Percentiles rank a stretch among this genome's conserved stretches.
phyloP scores from a whole-genome alignment of 2,329 filamentous ascomycete species.

The Coniochaeta sp. region DNA sequence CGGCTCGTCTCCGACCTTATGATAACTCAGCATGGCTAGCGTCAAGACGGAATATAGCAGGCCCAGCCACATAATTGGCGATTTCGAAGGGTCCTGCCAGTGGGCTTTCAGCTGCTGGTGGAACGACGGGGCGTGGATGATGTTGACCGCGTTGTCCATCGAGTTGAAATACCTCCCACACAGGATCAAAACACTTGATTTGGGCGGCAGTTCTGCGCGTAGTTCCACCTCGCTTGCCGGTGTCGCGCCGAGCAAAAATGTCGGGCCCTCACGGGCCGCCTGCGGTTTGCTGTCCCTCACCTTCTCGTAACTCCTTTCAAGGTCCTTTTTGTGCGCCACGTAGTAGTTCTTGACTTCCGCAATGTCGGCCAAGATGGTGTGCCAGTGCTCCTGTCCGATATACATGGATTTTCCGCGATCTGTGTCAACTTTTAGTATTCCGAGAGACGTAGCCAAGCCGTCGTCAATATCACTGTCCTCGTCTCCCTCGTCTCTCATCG shows the following conservation, averaged over 20 bases:
- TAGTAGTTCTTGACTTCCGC: conserved; percentile 93
- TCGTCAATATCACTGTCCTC: conserved; percentile 66
- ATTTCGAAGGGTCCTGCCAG: conserved; percentile 67
- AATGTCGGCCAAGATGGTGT: conserved; percentile 72
- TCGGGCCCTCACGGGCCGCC: conserved; percentile 56
- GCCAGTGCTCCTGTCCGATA: conserved; percentile 78
- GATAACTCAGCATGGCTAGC: conserved; percentile 70
- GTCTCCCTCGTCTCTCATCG: conserved; percentile 43
- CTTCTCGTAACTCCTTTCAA: conserved; percentile 73
- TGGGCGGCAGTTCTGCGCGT: conserved; percentile 70
- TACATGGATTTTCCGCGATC: conserved; percentile 76
- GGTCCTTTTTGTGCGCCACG: conserved; percentile 74
- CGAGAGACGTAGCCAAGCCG: conserved; percentile 62
- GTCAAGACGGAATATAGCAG: conserved; percentile 70
- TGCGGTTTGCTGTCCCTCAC: conserved; percentile 62
- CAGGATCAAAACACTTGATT: conserved; percentile 74
- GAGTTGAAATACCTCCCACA: conserved; percentile 90
- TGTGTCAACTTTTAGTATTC: conserved; percentile 72
- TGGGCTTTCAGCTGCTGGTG: conserved; percentile 59
- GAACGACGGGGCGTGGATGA: conserved; percentile 80
- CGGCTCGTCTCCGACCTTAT: conserved; percentile 73
- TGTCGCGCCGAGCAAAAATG: conserved; percentile 70
- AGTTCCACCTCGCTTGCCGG: conserved; percentile 69
- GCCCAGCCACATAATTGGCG: conserved; percentile 71
- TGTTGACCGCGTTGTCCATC: conserved; percentile 59